Evolutionary conservation across 176 grass and related monocot genomes (phyloP).

Genomic region (Ensete glaucum): DNA sequence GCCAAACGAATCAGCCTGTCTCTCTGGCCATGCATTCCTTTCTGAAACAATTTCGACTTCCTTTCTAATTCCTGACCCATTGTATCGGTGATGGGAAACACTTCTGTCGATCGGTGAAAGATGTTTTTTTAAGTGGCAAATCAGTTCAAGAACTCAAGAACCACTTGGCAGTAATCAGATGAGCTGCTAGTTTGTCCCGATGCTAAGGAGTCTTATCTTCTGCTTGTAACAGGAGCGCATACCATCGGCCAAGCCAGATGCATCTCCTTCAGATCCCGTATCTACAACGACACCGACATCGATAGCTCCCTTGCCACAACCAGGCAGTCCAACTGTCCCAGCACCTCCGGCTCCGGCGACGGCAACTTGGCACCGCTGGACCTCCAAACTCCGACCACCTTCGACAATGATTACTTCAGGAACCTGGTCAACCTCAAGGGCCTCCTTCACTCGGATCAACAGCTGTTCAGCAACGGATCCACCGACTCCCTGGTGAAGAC

Average conservation of each 20-base stretch:
- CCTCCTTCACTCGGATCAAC: slow-evolving; percentile 68
- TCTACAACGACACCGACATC: slow-evolving; percentile 26
- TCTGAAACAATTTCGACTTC: no score
- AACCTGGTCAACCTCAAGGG: slow-evolving; percentile 43
- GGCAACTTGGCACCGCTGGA: slow-evolving; percentile 41
- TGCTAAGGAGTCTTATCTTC: no score
- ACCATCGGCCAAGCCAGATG: slow-evolving; percentile 55
- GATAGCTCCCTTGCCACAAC: not conserved
- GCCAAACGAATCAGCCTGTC: no score
- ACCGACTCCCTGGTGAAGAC: slow-evolving; percentile 42
- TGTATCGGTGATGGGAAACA: no score
- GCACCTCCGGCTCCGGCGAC: slow-evolving; percentile 25
- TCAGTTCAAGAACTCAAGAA: no score
- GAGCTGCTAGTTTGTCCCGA: no score
- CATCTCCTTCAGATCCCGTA: slow-evolving; percentile 42
- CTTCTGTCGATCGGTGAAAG: no score
- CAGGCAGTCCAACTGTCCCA: slow-evolving; percentile 35
- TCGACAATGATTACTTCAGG: slow-evolving; percentile 61
- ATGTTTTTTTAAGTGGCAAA: no score
- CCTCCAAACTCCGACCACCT: slow-evolving; percentile 25
- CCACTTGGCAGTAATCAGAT: no score
- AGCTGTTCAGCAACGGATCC: slow-evolving; percentile 38
- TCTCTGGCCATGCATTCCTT: no score
- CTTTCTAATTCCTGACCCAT: no score
- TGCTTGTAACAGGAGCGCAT: slow-evolving; percentile 29